phyloP scores from a whole-genome alignment of 441 rosid genomes.

The Pelargonium fulgidum region DNA sequence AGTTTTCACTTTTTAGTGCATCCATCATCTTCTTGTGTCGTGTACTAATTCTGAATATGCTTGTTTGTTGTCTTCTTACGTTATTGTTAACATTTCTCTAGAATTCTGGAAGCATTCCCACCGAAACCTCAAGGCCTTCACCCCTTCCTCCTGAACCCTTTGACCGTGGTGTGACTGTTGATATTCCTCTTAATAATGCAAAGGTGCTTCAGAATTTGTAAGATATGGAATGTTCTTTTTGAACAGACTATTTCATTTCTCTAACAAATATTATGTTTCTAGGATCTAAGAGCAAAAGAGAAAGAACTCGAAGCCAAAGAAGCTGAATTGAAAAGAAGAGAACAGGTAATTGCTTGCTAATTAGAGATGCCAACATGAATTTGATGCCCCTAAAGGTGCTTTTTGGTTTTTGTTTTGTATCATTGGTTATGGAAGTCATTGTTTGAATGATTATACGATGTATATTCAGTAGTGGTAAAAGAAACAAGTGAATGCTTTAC shows the following conservation, averaged over 20 bases:
- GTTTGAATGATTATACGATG: neutral
- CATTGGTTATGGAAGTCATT: neutral
- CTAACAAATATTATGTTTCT: conserved; percentile 9
- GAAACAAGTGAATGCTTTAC: conserved; percentile 3
- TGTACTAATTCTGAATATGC: neutral
- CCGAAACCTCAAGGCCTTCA: conserved; percentile 69
- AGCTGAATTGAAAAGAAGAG: conserved; percentile 73
- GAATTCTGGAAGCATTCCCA: conserved; percentile 66
- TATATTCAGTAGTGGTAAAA: neutral
- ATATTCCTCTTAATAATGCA: conserved; percentile 71
- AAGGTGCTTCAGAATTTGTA: conserved; percentile 38
- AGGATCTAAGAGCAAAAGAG: conserved; percentile 84
- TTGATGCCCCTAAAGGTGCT: neutral
- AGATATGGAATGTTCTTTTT: conserved; percentile 6
- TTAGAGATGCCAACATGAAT: neutral
- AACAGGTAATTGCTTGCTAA: conserved; percentile 48
- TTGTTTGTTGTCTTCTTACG: conserved; percentile 17
- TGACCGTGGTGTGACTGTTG: conserved; percentile 83
- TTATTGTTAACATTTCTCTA: conserved; percentile 27
- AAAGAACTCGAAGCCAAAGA: conserved; percentile 90
- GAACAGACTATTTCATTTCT: conserved; percentile 5
- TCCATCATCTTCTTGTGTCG: neutral
- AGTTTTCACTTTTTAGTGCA: no score
- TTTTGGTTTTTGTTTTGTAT: neutral
- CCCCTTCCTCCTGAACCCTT: conserved; percentile 99